A percentile compares a stretch with the other conserved stretches of the same genome.
Evolutionary conservation across 208 protist genomes (phyloP).

Genomic region (Leishmania martiniquensis): DNA sequence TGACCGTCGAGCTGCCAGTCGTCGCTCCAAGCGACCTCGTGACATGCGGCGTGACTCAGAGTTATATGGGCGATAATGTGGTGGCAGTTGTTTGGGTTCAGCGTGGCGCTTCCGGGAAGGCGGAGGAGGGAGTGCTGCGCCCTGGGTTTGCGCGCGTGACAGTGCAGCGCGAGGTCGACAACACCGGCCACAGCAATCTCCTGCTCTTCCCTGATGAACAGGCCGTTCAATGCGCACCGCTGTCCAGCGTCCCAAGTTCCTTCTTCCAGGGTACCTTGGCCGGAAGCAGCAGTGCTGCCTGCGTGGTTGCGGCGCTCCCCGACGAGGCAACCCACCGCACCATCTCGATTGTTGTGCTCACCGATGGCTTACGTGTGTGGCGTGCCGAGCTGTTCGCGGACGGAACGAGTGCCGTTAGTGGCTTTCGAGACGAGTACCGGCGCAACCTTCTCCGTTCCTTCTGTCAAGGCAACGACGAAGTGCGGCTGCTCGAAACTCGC

Average conservation of each 20-base stretch:
- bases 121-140: not conserved
- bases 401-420: slow-evolving; percentile 36
- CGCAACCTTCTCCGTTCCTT: slow-evolving; percentile 27
- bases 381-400: slow-evolving; percentile 56
- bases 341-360: slow-evolving; percentile 52
- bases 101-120: slow-evolving; percentile 21
- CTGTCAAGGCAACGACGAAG: slow-evolving; percentile 26
- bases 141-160: slow-evolving; percentile 48
- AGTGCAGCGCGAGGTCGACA: slow-evolving; percentile 59
- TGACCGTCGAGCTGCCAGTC: slow-evolving; percentile 66
- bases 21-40: slow-evolving; percentile 36
- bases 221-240: slow-evolving; percentile 42
- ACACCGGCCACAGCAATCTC: slow-evolving; percentile 47
- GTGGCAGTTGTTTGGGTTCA: slow-evolving; percentile 73
- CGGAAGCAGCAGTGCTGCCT: slow-evolving; percentile 25
- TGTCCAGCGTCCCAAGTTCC: slow-evolving; percentile 25
- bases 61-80: slow-evolving; percentile 50
- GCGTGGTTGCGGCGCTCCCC: slow-evolving; percentile 49
- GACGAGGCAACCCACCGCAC: slow-evolving; percentile 24
- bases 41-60: slow-evolving; percentile 68
- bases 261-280: slow-evolving; percentile 20
- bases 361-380: slow-evolving; percentile 66
- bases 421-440: slow-evolving; percentile 31
- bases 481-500: slow-evolving; percentile 30
- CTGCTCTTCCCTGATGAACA: slow-evolving; percentile 50